Evolutionary conservation across 176 grass and related monocot species (phyloP).

Genomic region (Musa itinerans): DNA sequence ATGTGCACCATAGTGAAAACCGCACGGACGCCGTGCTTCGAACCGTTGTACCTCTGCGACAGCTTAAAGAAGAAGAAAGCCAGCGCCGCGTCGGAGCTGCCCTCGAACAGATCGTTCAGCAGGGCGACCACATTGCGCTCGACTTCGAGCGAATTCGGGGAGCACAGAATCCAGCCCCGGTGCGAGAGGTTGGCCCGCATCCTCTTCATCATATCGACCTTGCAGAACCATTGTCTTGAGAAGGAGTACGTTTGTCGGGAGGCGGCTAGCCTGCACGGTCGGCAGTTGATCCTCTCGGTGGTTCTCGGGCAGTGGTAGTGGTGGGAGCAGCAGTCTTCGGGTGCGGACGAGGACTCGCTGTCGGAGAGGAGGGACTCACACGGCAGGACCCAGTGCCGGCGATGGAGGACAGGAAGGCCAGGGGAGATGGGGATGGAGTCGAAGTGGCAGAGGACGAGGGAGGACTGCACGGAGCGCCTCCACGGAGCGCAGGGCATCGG

Average conservation of each 20-base stretch:
- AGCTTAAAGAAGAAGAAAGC: conserved; percentile 22
- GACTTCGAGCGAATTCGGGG: neutral
- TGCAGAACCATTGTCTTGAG: neutral
- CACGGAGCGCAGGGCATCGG: neutral
- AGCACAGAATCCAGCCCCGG: conserved; percentile 11
- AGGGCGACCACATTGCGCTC: conserved; percentile 4
- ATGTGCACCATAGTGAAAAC: conserved; percentile 16
- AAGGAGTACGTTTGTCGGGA: neutral
- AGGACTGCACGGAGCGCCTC: neutral
- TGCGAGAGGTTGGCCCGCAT: neutral
- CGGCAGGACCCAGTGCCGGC: neutral
- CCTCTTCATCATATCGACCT: neutral
- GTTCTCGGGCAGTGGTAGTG: neutral
- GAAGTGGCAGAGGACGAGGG: neutral
- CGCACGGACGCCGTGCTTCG: conserved; percentile 2
- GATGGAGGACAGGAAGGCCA: neutral
- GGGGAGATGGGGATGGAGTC: neutral
- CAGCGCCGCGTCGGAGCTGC: conserved; percentile 14
- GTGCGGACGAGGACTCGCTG: neutral
- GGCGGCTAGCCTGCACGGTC: neutral
- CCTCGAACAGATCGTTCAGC: conserved; percentile 15
- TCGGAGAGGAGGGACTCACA: neutral
- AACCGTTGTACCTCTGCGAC: conserved; percentile 2
- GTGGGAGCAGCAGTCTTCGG: neutral
- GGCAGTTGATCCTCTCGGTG: neutral